These are phyloP conservation scores for Penicillium roqueforti DNA, from an alignment of 495 filamentous ascomycete species.

Conservation along the genomic window DNA sequence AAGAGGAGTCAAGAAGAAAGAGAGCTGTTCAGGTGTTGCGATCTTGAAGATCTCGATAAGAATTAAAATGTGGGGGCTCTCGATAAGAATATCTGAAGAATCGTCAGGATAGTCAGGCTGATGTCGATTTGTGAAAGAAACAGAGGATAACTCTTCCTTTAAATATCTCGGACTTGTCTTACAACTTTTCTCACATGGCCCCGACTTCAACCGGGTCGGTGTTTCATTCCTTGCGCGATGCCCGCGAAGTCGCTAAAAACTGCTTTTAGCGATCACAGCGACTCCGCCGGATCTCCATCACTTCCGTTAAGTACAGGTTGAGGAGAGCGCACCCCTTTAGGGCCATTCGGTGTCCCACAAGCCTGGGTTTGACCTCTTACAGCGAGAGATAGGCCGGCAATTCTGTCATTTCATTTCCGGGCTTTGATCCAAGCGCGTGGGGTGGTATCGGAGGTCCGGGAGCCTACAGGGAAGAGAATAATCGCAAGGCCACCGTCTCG, in stretches of 20 bases:
- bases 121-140: neutral
- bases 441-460: neutral
- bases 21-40: neutral
- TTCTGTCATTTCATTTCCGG: slow-evolving; percentile 7
- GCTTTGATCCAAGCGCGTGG: slow-evolving; percentile 3
- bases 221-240: slow-evolving; percentile 16
- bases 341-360: slow-evolving; percentile 21
- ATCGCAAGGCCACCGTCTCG: neutral
- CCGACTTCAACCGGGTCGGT: slow-evolving; percentile 14
- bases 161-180: slow-evolving; percentile 4
- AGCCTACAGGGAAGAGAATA: neutral
- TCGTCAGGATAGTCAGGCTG: slow-evolving; percentile 1
- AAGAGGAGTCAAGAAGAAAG: no score
- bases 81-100: no score
- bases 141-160: neutral
- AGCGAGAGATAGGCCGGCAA: slow-evolving; percentile 6
- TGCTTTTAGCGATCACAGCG: slow-evolving; percentile 47
- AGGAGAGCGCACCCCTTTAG: slow-evolving; percentile 42
- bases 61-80: slow-evolving; percentile 22
- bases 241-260: slow-evolving; percentile 41
- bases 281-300: slow-evolving; percentile 33
- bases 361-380: slow-evolving; percentile 13
- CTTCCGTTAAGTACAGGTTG: slow-evolving; percentile 52
- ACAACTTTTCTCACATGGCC: neutral
- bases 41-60: slow-evolving; percentile 21